These are phyloP conservation scores for Canna indica DNA, from an alignment of 176 grass and related monocot genomes.

Conservation along the genomic window DNA sequence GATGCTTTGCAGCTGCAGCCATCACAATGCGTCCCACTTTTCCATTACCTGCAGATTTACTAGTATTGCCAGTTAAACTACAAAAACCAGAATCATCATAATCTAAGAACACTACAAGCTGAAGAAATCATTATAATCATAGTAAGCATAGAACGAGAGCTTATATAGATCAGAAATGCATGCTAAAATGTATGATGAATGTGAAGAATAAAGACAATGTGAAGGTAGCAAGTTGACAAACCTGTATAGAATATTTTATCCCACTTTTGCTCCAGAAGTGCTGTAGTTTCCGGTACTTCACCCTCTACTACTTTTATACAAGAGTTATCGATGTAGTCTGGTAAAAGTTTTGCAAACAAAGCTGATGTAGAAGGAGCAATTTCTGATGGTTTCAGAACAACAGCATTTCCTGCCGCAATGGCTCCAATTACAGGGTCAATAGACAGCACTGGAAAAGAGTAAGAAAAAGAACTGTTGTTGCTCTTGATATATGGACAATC, in stretches of 20 bases:
- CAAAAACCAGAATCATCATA: background rate
- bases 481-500: background rate
- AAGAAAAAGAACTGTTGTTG: background rate
- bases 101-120: background rate
- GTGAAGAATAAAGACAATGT: background rate
- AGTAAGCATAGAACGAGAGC: too few relatives aligned
- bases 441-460: constrained; percentile 47
- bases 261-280: constrained; percentile 78
- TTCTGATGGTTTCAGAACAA: constrained; percentile 87
- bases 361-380: constrained; percentile 66
- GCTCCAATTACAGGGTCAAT: constrained; percentile 83
- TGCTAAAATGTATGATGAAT: background rate
- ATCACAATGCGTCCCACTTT: constrained; percentile 67
- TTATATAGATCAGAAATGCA: background rate
- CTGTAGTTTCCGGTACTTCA: constrained; percentile 44
- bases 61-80: background rate
- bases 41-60: constrained; percentile 43
- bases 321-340: constrained; percentile 65
- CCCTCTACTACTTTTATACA: constrained; percentile 90
- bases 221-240: constrained; percentile 20
- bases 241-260: constrained; percentile 99
- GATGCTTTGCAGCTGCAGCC: constrained; percentile 67
- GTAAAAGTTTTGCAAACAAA: constrained; percentile 61
- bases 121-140: too few relatives aligned
- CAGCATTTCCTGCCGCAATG: constrained; percentile 72